Base-by-base conservation (phyloP, 352 stramenopile genomes). In the Phytopythium aichiense region DNA sequence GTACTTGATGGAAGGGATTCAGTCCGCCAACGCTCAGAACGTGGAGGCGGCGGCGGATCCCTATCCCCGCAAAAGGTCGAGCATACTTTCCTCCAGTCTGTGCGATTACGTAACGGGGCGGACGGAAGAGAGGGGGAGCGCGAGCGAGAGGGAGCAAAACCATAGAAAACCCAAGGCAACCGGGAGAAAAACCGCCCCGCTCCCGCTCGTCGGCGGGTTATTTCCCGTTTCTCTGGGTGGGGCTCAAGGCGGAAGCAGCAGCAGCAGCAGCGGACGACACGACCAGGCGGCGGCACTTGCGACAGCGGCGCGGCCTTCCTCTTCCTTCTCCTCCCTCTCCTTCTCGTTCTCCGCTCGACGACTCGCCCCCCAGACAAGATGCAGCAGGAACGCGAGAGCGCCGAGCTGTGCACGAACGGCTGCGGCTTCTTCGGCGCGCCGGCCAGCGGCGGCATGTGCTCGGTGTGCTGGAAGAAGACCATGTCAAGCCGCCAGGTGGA, bases 401-500 rank as follows among this genome's bases (percentile, higher is more conserved):
- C 77, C n/a, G 72, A 87, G 57, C 63, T 92, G 58, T 92, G 84
- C 60, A 68, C 78, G 22, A 89, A 89, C 65, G 81, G 81, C 51
- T 92, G 84, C 60, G 84, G 84, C 16, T 92, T 92, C 69, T 92
- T 92, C 67, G 84, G 84, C 23, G 83, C 70, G 33, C 67, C 80
- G 0, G 84, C 79, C 18, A 88, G 72, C 55, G 79, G 84, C 61
- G 81, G 81, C 59, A 92, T 92, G 84, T 92, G 84, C 77, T 91
- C 81, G 31, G 79, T 92, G 4, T 92, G 84, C 71, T 92, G 83
- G 81, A 92, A 91, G 71, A 92, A 92, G 69, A 87, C 80, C 43
- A 87, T 90, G 76, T 92, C 83, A 33, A 81, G 88, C 35, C 79
- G 80, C 20, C 76, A 88, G 63, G 76, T 84, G 16, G 76, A 81